Conservation (phyloP, 2,329 filamentous ascomycete genomes). For the Phialemoniopsis sp. region DNA sequence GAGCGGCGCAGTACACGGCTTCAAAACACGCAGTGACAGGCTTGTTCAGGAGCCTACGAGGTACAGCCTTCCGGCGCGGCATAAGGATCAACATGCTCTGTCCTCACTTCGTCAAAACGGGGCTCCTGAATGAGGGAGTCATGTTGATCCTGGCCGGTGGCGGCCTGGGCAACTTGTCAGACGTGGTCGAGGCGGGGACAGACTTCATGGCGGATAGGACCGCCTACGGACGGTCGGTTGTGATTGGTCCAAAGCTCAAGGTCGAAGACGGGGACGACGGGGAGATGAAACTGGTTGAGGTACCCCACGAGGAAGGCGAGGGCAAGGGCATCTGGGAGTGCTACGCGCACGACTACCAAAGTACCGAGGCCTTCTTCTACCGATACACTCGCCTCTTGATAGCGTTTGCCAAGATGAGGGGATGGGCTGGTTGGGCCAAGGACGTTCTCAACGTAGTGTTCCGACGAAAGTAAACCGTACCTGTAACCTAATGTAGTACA, state of each 20-base stretch:
- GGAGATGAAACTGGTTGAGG: conserved; percentile 11
- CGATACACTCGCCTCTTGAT: conserved; percentile 10
- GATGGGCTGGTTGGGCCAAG: conserved; percentile 6
- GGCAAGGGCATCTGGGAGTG: conserved; percentile 9
- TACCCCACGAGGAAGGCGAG: conserved; percentile 4
- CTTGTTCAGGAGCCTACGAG: conserved; percentile 55
- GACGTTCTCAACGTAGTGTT: conserved; percentile 1
- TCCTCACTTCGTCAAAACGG: conserved; percentile 63
- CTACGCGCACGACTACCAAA: conserved; percentile 16
- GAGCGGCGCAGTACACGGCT: conserved; percentile 49
- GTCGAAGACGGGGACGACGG: conserved; percentile 35
- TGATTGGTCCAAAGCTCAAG: conserved; percentile 22
- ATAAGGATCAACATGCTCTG: conserved; percentile 63
- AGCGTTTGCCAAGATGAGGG: conserved; percentile 1
- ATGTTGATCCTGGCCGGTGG: conserved; percentile 52
- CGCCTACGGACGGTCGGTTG: conserved; percentile 52
- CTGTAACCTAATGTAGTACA: no score
- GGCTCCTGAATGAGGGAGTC: conserved; percentile 44
- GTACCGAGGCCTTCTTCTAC: conserved; percentile 18
- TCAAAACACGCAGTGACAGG: conserved; percentile 66
- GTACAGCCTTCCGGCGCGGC: conserved; percentile 40
- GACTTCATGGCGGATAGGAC: conserved; percentile 51
- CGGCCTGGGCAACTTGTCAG: conserved; percentile 45
- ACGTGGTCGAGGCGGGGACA: conserved; percentile 62
- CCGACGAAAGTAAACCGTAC: no score